These are phyloP conservation scores for Colletotrichum sp. DNA, from an alignment of 2,329 filamentous ascomycete genomes.

Conservation along the genomic window DNA sequence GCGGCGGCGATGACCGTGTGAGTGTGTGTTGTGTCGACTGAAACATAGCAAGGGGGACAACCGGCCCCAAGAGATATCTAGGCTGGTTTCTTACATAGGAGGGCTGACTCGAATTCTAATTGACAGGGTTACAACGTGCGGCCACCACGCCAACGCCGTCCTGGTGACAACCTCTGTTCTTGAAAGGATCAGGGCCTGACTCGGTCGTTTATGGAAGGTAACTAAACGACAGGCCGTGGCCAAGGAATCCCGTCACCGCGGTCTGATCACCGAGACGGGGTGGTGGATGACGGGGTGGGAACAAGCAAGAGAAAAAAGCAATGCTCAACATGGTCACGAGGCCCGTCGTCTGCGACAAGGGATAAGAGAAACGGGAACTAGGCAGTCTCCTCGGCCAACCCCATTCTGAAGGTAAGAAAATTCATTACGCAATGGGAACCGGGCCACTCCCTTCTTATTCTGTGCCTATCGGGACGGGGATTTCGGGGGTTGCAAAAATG, in stretches of 20 bases:
- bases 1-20: background rate
- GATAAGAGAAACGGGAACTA: background rate
- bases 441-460: background rate
- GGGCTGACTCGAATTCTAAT: background rate
- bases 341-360: constrained; percentile 4
- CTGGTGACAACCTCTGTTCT: background rate
- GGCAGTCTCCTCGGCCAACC: background rate
- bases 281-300: background rate
- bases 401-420: background rate
- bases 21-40: background rate
- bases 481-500: background rate
- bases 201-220: background rate
- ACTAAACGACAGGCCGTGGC: background rate
- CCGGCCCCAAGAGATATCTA: background rate
- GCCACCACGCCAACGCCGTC: background rate
- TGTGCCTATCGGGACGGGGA: background rate
- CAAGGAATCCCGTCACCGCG: background rate
- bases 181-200: background rate
- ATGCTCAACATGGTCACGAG: constrained; percentile 4
- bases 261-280: background rate
- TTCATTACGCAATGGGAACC: background rate
- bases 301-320: background rate
- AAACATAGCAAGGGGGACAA: constrained; percentile 2
- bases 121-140: background rate
- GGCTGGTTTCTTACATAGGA: background rate